These are phyloP conservation scores for Tetraselmis striata DNA, from an alignment of 139 green algal genomes.

Conservation along the genomic window DNA sequence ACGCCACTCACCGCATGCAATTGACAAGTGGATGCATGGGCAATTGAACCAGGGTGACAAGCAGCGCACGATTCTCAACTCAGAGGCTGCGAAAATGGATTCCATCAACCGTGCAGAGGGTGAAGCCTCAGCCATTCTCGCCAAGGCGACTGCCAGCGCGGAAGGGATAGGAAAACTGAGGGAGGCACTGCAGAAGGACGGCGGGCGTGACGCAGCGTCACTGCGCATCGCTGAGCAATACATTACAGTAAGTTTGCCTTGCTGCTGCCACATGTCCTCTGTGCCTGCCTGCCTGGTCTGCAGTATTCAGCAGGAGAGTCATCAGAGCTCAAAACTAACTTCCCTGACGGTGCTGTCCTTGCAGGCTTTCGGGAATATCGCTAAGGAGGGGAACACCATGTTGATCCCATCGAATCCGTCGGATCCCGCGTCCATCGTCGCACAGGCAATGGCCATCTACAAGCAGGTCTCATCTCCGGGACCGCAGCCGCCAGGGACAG, in stretches of 20 bases:
- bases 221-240: conserved; percentile 56
- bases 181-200: conserved; percentile 31
- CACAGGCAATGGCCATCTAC: conserved; percentile 67
- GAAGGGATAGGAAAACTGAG: conserved; percentile 56
- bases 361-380: conserved; percentile 73
- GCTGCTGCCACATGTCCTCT: too few species aligned
- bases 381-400: conserved; percentile 83
- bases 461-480: conserved; percentile 4
- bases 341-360: too few species aligned
- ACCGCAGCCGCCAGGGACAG: neutral
- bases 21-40: too few species aligned
- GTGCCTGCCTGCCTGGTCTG: too few species aligned
- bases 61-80: conserved; percentile 63
- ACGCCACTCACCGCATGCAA: too few species aligned
- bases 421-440: conserved; percentile 79
- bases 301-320: too few species aligned
- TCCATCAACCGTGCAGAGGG: conserved; percentile 81
- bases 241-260: conserved; percentile 27
- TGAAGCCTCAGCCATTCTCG: conserved; percentile 52
- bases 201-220: conserved; percentile 62
- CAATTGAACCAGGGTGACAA: neutral
- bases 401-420: conserved; percentile 66
- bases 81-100: conserved; percentile 69
- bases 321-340: too few species aligned
- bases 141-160: conserved; percentile 60